Percentiles rank a stretch among this genome's conserved stretches.
Conservation (phyloP, 768 basidiomycete genomes). For the Hygrocybe coccinea region DNA sequence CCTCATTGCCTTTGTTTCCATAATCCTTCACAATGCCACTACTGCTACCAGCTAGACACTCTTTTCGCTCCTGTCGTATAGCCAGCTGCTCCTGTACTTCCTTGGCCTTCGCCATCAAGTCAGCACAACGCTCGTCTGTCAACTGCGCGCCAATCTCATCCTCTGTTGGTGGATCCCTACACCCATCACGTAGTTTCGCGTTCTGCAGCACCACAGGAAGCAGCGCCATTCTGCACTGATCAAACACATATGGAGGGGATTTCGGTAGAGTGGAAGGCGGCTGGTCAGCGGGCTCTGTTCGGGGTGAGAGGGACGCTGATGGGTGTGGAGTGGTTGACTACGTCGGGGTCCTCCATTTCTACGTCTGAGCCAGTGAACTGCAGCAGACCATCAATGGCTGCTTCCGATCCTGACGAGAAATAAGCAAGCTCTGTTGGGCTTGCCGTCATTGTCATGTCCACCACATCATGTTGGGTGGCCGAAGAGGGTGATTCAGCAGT, state of each 20-base stretch:
- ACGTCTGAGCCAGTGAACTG: not conserved
- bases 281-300: not conserved
- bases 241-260: not conserved
- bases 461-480: no score
- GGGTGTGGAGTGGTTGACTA: not conserved
- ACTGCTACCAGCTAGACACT: not conserved
- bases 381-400: not conserved
- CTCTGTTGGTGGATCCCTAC: not conserved
- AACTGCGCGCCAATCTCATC: not conserved
- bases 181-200: not conserved
- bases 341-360: not conserved
- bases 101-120: not conserved
- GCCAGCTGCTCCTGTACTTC: not conserved
- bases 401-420: not conserved
- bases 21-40: not conserved
- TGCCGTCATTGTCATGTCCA: no score
- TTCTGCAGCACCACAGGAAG: conserved; percentile 5
- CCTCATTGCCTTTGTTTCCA: not conserved
- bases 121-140: conserved; percentile 1
- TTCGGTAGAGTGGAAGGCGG: not conserved
- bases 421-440: not conserved
- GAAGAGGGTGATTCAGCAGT: no score
- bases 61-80: not conserved
- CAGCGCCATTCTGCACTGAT: not conserved
- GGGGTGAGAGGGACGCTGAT: not conserved